These are phyloP conservation scores for Neurospora pannonica DNA, from an alignment of 495 filamentous ascomycete species.

Conservation along the genomic window DNA sequence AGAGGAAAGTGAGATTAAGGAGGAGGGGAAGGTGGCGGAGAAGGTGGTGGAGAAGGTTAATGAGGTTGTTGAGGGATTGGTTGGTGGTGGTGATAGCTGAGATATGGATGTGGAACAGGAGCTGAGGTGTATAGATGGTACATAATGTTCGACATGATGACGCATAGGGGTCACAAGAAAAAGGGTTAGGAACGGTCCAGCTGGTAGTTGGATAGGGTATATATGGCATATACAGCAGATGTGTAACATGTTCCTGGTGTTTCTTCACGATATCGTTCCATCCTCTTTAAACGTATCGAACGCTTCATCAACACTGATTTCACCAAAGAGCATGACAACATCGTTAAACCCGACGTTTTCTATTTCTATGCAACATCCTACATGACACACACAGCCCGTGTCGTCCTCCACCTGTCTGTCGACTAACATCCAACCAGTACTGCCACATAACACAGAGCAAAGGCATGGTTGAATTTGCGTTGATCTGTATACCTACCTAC, in stretches of 20 bases:
- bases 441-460: neutral
- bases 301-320: neutral
- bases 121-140: neutral
- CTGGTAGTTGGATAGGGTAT: neutral
- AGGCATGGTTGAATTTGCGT: neutral
- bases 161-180: neutral
- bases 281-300: neutral
- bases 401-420: neutral
- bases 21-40: slow-evolving; percentile 10
- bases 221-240: neutral
- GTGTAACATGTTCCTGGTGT: neutral
- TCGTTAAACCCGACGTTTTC: neutral
- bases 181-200: neutral
- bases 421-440: neutral
- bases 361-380: neutral
- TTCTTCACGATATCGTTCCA: neutral
- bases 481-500: neutral
- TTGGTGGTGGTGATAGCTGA: neutral
- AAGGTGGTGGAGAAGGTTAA: slow-evolving; percentile 17
- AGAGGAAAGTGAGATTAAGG: slow-evolving; percentile 3
- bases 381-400: neutral
- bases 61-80: slow-evolving; percentile 8
- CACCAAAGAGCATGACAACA: neutral
- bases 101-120: neutral
- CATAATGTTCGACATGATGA: neutral